A percentile compares a stretch with the other conserved stretches of the same genome.
Conservation (phyloP, 2,329 filamentous ascomycete species). For the Stemphylium beticola region DNA sequence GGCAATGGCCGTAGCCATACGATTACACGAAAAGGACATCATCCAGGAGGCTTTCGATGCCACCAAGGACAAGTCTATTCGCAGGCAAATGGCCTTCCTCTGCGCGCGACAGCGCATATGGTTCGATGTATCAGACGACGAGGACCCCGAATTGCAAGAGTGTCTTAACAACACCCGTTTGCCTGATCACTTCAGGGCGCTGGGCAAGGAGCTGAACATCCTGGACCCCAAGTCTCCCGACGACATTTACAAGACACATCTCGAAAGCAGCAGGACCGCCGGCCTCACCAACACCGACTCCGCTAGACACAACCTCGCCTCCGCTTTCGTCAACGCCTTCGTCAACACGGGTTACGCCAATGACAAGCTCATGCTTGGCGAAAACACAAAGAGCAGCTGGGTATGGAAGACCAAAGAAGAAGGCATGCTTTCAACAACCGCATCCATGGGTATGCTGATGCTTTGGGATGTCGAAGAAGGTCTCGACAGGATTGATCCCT, state of each 20-base stretch:
- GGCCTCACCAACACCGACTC: conserved; percentile 96
- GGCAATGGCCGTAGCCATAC: conserved; percentile 91
- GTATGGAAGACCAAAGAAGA: conserved; percentile 99
- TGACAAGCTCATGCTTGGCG: conserved; percentile 96
- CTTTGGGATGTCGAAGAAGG: conserved; percentile 94
- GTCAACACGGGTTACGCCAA: conserved; percentile 94
- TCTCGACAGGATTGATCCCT: conserved; percentile 92
- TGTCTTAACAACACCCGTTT: conserved; percentile 87
- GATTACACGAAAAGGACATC: conserved; percentile 83
- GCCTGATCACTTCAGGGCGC: conserved; percentile 88
- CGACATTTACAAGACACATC: conserved; percentile 98
- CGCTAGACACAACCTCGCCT: conserved; percentile 91
- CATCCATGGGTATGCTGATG: conserved; percentile 88
- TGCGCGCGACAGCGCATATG: conserved; percentile 90
- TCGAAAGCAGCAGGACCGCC: conserved; percentile 91
- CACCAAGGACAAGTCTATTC: conserved; percentile 79
- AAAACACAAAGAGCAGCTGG: conserved; percentile 85
- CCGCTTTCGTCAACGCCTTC: conserved; percentile 95
- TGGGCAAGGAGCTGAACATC: conserved; percentile 96
- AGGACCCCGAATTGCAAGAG: conserved; percentile 77
- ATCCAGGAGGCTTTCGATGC: conserved; percentile 83
- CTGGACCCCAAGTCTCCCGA: conserved; percentile 95
- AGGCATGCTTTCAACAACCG: conserved; percentile 95
- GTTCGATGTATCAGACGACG: conserved; percentile 73
- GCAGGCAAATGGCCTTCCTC: conserved; percentile 93